Percentiles rank a stretch among this genome's conserved stretches.
Conservation (phyloP, 331 rosid genomes). For the Stylosanthes scabra region DNA sequence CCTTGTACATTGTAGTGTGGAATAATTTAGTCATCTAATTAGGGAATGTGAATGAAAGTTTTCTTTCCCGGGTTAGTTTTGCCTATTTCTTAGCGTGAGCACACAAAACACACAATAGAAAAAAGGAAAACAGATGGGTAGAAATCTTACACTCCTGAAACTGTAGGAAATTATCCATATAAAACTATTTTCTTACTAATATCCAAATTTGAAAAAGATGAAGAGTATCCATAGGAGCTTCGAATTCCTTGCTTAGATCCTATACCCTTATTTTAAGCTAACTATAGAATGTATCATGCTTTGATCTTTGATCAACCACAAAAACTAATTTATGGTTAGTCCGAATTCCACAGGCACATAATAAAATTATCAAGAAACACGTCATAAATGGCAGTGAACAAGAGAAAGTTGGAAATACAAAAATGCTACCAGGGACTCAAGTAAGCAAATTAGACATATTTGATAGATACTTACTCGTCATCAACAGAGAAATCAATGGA, state of each 20-base stretch:
- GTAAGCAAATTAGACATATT: conserved; percentile 30
- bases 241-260: not conserved
- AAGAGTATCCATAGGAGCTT: not conserved
- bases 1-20: not conserved
- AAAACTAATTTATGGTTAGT: conserved; percentile 1
- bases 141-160: conserved; percentile 24
- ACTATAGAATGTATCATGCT: conserved; percentile 8
- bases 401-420: conserved; percentile 22
- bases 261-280: not conserved
- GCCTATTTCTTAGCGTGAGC: conserved; percentile 1
- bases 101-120: not conserved
- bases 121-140: conserved; percentile 3
- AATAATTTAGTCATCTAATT: not conserved
- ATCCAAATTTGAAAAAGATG: conserved; percentile 1
- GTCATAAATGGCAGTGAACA: conserved; percentile 14
- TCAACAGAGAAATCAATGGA: conserved; percentile 62
- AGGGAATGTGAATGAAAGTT: not conserved
- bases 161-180: not conserved
- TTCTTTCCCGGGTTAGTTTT: not conserved
- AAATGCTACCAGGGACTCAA: conserved; percentile 1
- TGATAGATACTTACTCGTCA: conserved; percentile 77
- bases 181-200: not conserved
- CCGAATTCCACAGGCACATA: not conserved
- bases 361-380: conserved; percentile 28
- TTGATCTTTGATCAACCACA: conserved; percentile 26